These are phyloP conservation scores for Stephania cephalantha DNA, from an alignment of 164 flowering plant species.

Conservation along the genomic window DNA sequence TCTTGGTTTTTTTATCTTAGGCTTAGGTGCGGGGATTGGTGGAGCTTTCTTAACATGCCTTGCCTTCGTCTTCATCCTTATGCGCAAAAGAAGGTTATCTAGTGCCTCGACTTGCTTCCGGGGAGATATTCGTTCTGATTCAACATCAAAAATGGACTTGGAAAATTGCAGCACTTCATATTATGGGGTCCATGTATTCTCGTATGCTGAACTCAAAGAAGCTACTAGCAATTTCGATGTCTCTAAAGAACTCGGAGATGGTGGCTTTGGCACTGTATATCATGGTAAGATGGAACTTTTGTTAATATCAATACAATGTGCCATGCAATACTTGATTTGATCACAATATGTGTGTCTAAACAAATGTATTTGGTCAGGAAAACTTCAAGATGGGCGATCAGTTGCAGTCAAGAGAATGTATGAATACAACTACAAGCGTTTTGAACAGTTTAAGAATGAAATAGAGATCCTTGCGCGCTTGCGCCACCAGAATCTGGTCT, in stretches of 20 bases:
- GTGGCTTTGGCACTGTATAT: conserved; percentile 36
- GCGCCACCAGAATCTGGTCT: conserved; percentile 60
- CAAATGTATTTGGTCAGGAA: conserved; percentile 29
- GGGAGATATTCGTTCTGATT: conserved; percentile 1
- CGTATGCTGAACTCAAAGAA: conserved; percentile 30
- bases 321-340: too few relatives aligned
- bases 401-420: conserved; percentile 75
- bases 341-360: neutral
- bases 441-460: conserved; percentile 75
- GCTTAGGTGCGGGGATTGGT: conserved; percentile 5
- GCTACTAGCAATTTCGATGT: conserved; percentile 32
- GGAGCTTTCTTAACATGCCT: neutral
- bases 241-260: conserved; percentile 35
- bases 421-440: conserved; percentile 49
- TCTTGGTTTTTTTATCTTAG: neutral
- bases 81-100: neutral
- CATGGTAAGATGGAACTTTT: conserved; percentile 19
- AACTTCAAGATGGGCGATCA: conserved; percentile 59
- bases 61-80: conserved; percentile 1
- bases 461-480: conserved; percentile 53
- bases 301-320: neutral
- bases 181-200: conserved; percentile 22
- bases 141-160: conserved; percentile 5
- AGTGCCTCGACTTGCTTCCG: conserved; percentile 1
- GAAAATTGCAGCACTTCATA: conserved; percentile 14